phyloP scores from a whole-genome alignment of 495 filamentous ascomycete genomes.

The Jackrogersella multiformis region DNA sequence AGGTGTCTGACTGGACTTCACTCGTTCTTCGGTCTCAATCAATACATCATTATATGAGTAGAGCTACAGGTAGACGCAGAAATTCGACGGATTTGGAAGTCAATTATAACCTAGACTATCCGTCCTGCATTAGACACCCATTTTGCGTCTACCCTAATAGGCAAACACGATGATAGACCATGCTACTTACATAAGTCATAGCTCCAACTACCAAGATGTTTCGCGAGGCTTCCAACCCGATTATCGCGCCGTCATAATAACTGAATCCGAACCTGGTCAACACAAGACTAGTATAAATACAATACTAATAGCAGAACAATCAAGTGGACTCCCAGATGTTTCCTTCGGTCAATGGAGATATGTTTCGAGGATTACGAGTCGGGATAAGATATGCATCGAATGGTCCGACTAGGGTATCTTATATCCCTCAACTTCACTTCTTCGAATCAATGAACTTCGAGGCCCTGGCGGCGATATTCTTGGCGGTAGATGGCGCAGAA shows the following conservation, averaged over 20 bases:
- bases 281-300: conserved; percentile 16
- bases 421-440: conserved; percentile 21
- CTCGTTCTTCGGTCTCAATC: too few relatives aligned
- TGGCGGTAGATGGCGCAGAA: conserved; percentile 11
- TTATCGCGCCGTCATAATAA: conserved; percentile 5
- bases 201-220: conserved; percentile 14
- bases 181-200: conserved; percentile 19
- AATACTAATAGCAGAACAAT: conserved; percentile 1
- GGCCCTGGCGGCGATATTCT: neutral
- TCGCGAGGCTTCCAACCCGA: neutral
- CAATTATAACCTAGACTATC: conserved; percentile 21
- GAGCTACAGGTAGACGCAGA: neutral
- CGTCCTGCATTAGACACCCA: conserved; percentile 13
- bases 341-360: conserved; percentile 2
- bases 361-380: neutral
- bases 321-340: neutral
- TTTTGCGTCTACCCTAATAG: conserved; percentile 2
- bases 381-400: neutral
- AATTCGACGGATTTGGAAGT: neutral
- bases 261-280: conserved; percentile 1
- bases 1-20: too few relatives aligned
- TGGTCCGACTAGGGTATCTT: neutral
- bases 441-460: conserved; percentile 23
- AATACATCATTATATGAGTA: too few relatives aligned
- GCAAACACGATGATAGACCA: neutral